Evolutionary conservation across 805 yeast genomes (phyloP).

Genomic region (Saturnispora halmiae): DNA sequence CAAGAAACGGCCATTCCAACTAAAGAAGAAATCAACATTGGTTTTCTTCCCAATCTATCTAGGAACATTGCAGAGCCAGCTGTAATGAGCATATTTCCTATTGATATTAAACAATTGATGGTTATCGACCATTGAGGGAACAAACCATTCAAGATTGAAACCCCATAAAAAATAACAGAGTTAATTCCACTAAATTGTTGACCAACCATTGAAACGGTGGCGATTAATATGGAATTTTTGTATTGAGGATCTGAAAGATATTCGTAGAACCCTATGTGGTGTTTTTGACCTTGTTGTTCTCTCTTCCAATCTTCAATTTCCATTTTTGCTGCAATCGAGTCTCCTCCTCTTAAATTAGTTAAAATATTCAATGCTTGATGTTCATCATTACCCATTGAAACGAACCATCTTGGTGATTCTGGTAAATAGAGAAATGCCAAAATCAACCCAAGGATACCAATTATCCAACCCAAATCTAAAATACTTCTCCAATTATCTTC

Average conservation of each 20-base stretch:
- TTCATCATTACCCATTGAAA: slow-evolving; percentile 32
- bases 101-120: slow-evolving; percentile 69
- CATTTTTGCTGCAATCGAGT: slow-evolving; percentile 10
- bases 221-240: slow-evolving; percentile 50
- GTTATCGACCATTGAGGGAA: slow-evolving; percentile 64
- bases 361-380: slow-evolving; percentile 18
- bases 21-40: slow-evolving; percentile 58
- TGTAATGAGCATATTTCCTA: slow-evolving; percentile 68
- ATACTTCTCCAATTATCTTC: slow-evolving; percentile 64
- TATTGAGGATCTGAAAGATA: slow-evolving; percentile 48
- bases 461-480: slow-evolving; percentile 47
- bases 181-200: slow-evolving; percentile 94
- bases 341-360: slow-evolving; percentile 32
- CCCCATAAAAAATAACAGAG: slow-evolving; percentile 89
- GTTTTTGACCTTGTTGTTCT: slow-evolving; percentile 20
- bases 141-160: slow-evolving; percentile 61
- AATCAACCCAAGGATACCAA: slow-evolving; percentile 44
- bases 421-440: slow-evolving; percentile 36
- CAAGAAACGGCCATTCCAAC: slow-evolving; percentile 60
- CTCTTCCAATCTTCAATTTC: slow-evolving; percentile 27
- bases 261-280: slow-evolving; percentile 20
- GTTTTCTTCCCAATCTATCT: slow-evolving; percentile 70
- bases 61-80: slow-evolving; percentile 63
- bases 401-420: slow-evolving; percentile 84
- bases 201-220: slow-evolving; percentile 64